These are phyloP conservation scores for Quambalaria eucalypti DNA, from an alignment of 1,284 basidiomycete species.

Conservation along the genomic window DNA sequence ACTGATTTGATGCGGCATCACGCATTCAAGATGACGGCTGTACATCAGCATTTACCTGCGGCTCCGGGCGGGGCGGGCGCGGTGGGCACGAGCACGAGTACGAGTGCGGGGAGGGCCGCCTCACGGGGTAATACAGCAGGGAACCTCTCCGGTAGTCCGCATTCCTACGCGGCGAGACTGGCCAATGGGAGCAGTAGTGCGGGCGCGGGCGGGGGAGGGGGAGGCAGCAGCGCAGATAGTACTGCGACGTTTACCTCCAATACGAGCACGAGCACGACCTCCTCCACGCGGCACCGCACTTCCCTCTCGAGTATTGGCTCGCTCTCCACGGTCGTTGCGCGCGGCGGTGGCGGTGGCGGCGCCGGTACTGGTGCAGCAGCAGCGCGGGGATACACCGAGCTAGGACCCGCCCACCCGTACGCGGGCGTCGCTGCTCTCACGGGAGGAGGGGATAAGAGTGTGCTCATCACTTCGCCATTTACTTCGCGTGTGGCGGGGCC, in stretches of 20 bases:
- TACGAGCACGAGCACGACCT: no score
- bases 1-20: constrained; percentile 44
- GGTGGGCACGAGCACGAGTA: background rate
- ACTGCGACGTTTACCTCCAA: no score
- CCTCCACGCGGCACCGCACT: no score
- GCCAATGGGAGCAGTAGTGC: background rate
- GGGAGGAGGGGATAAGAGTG: background rate
- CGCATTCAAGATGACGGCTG: constrained; percentile 46
- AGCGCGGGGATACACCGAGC: background rate
- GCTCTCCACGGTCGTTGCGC: background rate
- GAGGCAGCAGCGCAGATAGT: no score
- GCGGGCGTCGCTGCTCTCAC: background rate
- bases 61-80: background rate
- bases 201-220: no score
- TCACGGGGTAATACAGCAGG: no score
- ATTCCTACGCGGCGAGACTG: no score
- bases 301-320: no score
- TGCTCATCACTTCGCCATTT: background rate
- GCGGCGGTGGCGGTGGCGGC: no score
- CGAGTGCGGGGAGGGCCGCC: no score
- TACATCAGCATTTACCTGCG: constrained; percentile 20
- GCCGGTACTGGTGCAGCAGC: background rate
- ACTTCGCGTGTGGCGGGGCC: background rate
- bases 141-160: no score
- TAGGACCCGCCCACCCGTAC: background rate